These are phyloP conservation scores for Calonectria pauciramosa DNA, from an alignment of 2,329 filamentous ascomycete genomes.

Conservation along the genomic window DNA sequence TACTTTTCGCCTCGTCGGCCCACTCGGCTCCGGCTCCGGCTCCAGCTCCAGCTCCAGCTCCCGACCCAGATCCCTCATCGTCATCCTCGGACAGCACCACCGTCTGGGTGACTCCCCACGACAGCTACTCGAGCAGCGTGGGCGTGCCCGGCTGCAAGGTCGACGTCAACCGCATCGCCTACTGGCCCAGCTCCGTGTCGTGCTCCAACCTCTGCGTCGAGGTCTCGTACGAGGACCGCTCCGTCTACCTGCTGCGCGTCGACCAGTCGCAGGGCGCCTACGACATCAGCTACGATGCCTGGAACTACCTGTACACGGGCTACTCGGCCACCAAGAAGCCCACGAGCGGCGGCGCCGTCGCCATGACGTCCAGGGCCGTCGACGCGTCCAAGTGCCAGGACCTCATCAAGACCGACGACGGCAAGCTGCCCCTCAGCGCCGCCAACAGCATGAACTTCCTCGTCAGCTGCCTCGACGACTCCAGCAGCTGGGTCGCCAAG, in stretches of 20 bases:
- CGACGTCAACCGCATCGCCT: constrained; percentile 71
- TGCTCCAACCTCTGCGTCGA: constrained; percentile 70
- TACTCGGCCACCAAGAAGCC: constrained; percentile 61
- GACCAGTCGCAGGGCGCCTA: constrained; percentile 70
- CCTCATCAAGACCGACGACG: constrained; percentile 60
- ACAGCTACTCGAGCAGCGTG: constrained; percentile 69
- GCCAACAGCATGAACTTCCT: constrained; percentile 68
- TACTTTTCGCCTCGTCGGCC: constrained; percentile 10
- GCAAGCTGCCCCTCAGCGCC: constrained; percentile 59
- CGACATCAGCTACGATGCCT: constrained; percentile 73
- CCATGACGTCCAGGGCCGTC: constrained; percentile 62
- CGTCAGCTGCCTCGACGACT: constrained; percentile 57
- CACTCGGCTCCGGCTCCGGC: neutral
- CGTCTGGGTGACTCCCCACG: constrained; percentile 65
- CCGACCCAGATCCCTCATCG: constrained; percentile 1
- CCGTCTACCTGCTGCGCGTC: constrained; percentile 70
- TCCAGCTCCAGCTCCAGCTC: too few species aligned
- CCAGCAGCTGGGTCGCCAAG: constrained; percentile 61
- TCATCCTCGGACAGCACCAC: constrained; percentile 33
- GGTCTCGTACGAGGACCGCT: constrained; percentile 62
- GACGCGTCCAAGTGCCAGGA: constrained; percentile 60
- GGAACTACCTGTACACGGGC: constrained; percentile 70
- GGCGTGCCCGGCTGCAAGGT: constrained; percentile 74
- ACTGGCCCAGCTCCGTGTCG: constrained; percentile 69
- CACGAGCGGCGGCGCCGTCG: constrained; percentile 60